A percentile compares a stretch with the other conserved stretches of the same genome.
Evolutionary conservation across 2,329 filamentous ascomycete species (phyloP).

Genomic region (Verticillium isaacii): DNA sequence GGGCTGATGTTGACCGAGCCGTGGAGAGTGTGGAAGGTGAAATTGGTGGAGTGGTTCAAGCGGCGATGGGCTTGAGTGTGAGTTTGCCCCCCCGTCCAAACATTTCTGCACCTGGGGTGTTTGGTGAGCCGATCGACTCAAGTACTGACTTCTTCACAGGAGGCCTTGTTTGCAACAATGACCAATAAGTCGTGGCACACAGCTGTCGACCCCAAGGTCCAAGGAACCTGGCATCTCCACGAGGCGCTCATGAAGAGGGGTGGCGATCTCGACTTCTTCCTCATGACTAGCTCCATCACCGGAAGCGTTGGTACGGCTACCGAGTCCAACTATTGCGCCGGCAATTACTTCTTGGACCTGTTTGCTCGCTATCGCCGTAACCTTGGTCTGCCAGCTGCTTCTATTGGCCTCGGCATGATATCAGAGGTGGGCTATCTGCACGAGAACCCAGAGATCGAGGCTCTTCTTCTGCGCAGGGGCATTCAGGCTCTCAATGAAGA

Average conservation of each 20-base stretch:
- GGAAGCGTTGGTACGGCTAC: constrained; percentile 24
- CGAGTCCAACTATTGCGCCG: constrained; percentile 26
- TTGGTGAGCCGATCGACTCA: too few species aligned
- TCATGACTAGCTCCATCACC: constrained; percentile 16
- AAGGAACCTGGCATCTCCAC: constrained; percentile 19
- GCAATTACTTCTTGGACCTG: constrained; percentile 26
- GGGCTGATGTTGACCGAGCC: constrained; percentile 6
- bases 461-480: constrained; percentile 26
- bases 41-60: constrained; percentile 26
- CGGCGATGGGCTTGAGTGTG: constrained; percentile 22
- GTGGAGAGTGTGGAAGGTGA: neutral
- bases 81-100: too few species aligned
- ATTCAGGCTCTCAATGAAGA: constrained; percentile 26
- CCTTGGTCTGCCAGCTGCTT: constrained; percentile 19
- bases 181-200: constrained; percentile 16
- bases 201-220: constrained; percentile 18
- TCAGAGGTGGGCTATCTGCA: constrained; percentile 29
- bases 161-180: constrained; percentile 20
- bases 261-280: constrained; percentile 24
- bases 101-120: too few species aligned
- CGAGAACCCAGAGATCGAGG: constrained; percentile 29
- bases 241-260: constrained; percentile 11
- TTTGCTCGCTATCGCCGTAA: constrained; percentile 22
- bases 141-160: constrained; percentile 2
- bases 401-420: constrained; percentile 27